Evolutionary conservation across 2,329 filamentous ascomycete genomes (phyloP), one percentile per base, ranked within the genome.

Genomic region (Podosphaera xanthii): DNA sequence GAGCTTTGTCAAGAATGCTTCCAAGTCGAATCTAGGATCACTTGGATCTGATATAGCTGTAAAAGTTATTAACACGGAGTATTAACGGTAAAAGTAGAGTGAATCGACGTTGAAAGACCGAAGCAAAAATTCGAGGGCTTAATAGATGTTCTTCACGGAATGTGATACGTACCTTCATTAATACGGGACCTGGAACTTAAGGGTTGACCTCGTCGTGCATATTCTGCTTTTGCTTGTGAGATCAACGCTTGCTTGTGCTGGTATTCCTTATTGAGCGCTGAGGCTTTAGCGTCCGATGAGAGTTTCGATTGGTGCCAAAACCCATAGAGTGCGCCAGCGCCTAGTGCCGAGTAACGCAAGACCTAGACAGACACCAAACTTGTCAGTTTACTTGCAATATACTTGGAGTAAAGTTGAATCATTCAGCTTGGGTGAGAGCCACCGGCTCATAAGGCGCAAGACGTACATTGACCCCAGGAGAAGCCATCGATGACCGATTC

Each of bases 301-400:
- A 98, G 84, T 63, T 81, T 80, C 70, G 84, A 78, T 77, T 98
- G 92, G 77, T 95, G 91, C 74, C 84, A 87, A 77, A 95, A 82
- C 72, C 92, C 92, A 77, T 98, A 98, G 76, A 95, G 84, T 71
- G 97, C 76, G 72, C 92, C 92, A 69, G 88, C 78, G 70, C 83
- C 86, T 66, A 98, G 86, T 71, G 90, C 90, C 70, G 89, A 91
- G 80, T 91, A 98, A 75, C 92, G 90, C 73, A 97, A 81, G 73
- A 98, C 91, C 92, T 98, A 73, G 31, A 63, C 9, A 30, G 44
- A 50, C 44, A 40, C 9, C 49, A 55, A 31, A 40, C 48, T 31
- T 48, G 55, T 34, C 40, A 54, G 8, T 2, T 12, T 12, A 12
- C 0, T 33, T 14, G n/a, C 8, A 44, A 42, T 46, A 44, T 42